Evolutionary conservation across 768 basidiomycete genomes (phyloP).

Genomic region (Coprinopsis strossmayeri): DNA sequence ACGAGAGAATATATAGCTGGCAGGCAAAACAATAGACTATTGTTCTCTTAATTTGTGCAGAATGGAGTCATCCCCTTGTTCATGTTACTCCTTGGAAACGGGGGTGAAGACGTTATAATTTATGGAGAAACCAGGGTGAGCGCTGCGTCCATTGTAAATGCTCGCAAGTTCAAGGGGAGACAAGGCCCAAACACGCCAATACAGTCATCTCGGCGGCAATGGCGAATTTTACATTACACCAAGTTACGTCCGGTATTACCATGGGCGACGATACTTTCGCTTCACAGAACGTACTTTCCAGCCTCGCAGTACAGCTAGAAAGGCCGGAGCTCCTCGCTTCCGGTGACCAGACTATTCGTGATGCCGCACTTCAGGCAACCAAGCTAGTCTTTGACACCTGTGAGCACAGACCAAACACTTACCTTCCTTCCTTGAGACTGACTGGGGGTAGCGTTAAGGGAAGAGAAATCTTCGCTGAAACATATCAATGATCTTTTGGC

Average conservation of each 20-base stretch:
- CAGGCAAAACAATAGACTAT: background rate
- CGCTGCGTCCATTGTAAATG: too few species aligned
- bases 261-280: slow-evolving; percentile 6
- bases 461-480: slow-evolving; percentile 59
- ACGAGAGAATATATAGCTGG: background rate
- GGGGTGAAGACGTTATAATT: background rate
- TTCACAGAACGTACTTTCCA: slow-evolving; percentile 30
- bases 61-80: background rate
- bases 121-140: background rate
- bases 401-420: slow-evolving; percentile 25
- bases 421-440: slow-evolving; percentile 10
- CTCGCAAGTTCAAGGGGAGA: too few species aligned
- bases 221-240: slow-evolving; percentile 3
- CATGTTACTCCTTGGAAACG: background rate
- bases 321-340: slow-evolving; percentile 49
- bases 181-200: slow-evolving; percentile 13
- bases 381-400: slow-evolving; percentile 75
- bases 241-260: background rate
- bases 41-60: background rate
- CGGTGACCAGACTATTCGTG: slow-evolving; percentile 46
- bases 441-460: slow-evolving; percentile 55
- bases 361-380: slow-evolving; percentile 57
- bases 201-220: too few species aligned
- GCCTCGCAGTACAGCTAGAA: slow-evolving; percentile 49
- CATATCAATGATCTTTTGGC: slow-evolving; percentile 61